Base-by-base conservation (phyloP, 306 rosid genomes). In the Citrullus amarus region DNA sequence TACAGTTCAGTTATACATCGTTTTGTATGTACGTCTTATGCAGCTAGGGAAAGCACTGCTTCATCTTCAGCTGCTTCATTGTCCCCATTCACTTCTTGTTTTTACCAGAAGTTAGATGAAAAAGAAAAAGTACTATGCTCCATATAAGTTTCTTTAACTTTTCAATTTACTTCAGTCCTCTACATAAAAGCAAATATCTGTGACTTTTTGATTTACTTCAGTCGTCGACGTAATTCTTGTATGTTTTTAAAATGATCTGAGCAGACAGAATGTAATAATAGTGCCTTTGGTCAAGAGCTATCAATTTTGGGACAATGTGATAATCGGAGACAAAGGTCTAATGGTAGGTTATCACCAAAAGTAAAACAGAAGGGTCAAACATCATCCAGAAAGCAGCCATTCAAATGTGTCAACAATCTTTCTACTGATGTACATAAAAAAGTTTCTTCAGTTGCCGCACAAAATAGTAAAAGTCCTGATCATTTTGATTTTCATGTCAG, bases 41-140 rank as follows among this genome's bases (percentile, higher is more conserved):
- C 66, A 81, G 73, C 73, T 72, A 89, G 81, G 78, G 71, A 82
- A 75, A 90, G 85, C 77, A 78, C 60, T 79, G 3, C 74, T 65
- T 38, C 82, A 65, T 76, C 89, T 86, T 84, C 74, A 54, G 77
- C 50, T 62, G 82, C 57, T 66, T 15, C 76, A 75, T 66, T n/a
- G 53, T 54, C 90, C 59, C 5, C 85, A 74, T 95, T 92, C 82
- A 48, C 84, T 39, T 41, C 91, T 74, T 17, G 11, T 58, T 85
- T 95, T 54, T 18, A n/a, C 73, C 73, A 78, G 81, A 88, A 86
- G 87, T 66, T 94, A 67, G 84, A 86, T 46, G 86, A 78, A 54
- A 68, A 86, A 51, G 86, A 78, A 54, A 68, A 86, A 77, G 98
- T 95, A 89, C 79, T 86, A 79, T 75, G 86, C 82, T 80, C 73